A percentile compares a stretch with the other conserved stretches of the same genome.
phyloP scores from a whole-genome alignment of 2,329 filamentous ascomycete species.

The Neoscytalidium dimidiatum region DNA sequence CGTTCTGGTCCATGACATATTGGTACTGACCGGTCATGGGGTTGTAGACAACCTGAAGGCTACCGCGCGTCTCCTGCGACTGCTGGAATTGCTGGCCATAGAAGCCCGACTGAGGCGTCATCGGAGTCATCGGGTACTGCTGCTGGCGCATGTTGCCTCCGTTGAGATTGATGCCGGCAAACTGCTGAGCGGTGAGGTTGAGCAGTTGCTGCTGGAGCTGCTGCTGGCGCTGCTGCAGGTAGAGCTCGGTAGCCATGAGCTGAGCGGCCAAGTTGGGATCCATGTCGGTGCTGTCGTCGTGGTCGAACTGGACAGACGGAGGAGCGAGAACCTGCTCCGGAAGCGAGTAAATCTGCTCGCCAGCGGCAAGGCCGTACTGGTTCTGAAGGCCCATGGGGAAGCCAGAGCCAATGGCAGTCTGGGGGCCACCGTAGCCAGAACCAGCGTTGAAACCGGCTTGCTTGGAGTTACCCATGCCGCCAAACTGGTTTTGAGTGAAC shows the following conservation, averaged over 20 bases:
- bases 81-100: conserved; percentile 69
- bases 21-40: conserved; percentile 81
- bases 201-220: conserved; percentile 91
- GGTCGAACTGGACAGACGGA: conserved; percentile 72
- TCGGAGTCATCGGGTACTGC: conserved; percentile 53
- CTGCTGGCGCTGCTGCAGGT: conserved; percentile 92
- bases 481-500: conserved; percentile 55
- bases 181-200: conserved; percentile 80
- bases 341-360: conserved; percentile 63
- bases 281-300: conserved; percentile 70
- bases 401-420: conserved; percentile 59
- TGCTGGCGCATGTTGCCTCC: conserved; percentile 41
- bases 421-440: conserved; percentile 51
- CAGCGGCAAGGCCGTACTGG: conserved; percentile 48
- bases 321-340: conserved; percentile 89
- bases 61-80: conserved; percentile 66
- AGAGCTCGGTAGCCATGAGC: conserved; percentile 86
- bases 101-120: conserved; percentile 57
- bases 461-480: conserved; percentile 36
- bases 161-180: conserved; percentile 74
- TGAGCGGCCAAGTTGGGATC: conserved; percentile 87
- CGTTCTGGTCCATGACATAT: conserved; percentile 69
- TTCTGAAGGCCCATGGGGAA: conserved; percentile 49
- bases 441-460: conserved; percentile 34
- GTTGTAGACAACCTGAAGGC: conserved; percentile 82